Percentiles rank a stretch among this genome's conserved stretches.
phyloP scores from a whole-genome alignment of 2,329 filamentous ascomycete species.

The Incumbomyces lentus region DNA sequence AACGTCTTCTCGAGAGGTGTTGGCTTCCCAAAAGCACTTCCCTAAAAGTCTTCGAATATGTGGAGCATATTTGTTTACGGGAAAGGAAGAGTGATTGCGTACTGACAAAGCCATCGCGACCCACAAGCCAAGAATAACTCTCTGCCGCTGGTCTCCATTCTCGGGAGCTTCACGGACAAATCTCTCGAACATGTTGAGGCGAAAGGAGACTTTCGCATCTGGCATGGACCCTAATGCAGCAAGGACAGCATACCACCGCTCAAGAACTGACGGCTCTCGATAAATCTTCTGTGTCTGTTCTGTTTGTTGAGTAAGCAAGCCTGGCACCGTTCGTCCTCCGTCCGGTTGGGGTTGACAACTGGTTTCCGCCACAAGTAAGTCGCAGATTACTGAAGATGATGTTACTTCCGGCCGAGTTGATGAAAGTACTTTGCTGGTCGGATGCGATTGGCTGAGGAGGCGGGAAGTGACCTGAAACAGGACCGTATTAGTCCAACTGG shows the following conservation, averaged over 20 bases:
- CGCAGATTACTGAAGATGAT: no score
- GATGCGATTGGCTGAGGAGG: no score
- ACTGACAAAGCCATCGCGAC: not conserved
- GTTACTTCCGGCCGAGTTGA: no score
- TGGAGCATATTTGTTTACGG: not conserved
- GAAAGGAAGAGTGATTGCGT: not conserved
- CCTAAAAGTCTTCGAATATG: not conserved
- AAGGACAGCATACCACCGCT: conserved; percentile 5
- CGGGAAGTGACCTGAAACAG: not conserved
- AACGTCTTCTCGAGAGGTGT: not conserved
- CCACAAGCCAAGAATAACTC: not conserved
- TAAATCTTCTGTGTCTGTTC: not conserved
- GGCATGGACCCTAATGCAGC: not conserved
- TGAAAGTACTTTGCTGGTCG: no score
- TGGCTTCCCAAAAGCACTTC: not conserved
- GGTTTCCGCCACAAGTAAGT: no score
- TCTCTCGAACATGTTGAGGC: not conserved
- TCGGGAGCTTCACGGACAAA: not conserved
- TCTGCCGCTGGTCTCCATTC: not conserved
- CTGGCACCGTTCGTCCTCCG: no score
- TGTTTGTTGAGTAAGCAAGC: not conserved
- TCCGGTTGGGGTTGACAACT: no score
- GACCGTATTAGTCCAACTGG: not conserved
- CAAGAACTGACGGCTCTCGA: not conserved
- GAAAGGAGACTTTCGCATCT: not conserved